Evolutionary conservation across 352 stramenopile genomes (phyloP), one percentile per base, ranked within the genome.

Genomic region (Phytophthora aleatoria): DNA sequence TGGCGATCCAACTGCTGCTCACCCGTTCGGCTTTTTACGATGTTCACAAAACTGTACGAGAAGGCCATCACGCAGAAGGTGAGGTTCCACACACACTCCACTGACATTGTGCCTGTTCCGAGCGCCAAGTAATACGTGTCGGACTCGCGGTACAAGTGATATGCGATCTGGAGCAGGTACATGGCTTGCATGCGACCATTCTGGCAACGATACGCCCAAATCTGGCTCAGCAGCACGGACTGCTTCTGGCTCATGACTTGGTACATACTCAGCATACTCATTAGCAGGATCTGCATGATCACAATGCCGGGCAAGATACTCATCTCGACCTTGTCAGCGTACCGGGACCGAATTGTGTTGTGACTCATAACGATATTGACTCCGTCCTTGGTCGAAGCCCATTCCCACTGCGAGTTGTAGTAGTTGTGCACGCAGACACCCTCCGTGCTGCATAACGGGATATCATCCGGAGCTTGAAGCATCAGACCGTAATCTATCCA

Each of bases 151-250:
- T 72, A 72, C 51, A 77, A 53, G 57, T 77, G 70, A 24, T 77
- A 77, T 5, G 66, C 64, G 38, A 77, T 70, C 49, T 77, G 70
- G 7, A 64, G 50, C 48, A 75, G 45, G 44, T 77, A 77, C 66
- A 73, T 71, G 33, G 69, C 54, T 57, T 77, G 66, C 61, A 72
- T 71, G 16, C 65, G 70, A 38, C 70, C 70, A 54, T 65, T 77
- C 54, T 77, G 70, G 49, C 70, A 77, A 11, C 62, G 61, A 26
- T 77, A 77, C 27, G 70, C 70, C 70, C 70, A 77, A 50, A 77
- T 77, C 55, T 77, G 70, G 10, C 61, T 75, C 15, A 77, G 41
- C 30, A 77, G 54, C 33, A 75, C 70, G 2, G 70, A 75, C 27
- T 73, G 66, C 28, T 69, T 72, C 27, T 73, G 70, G 30, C 57